phyloP scores from a whole-genome alignment of 1,139 yeast genomes.

The Blastobotrys ciferrii region DNA sequence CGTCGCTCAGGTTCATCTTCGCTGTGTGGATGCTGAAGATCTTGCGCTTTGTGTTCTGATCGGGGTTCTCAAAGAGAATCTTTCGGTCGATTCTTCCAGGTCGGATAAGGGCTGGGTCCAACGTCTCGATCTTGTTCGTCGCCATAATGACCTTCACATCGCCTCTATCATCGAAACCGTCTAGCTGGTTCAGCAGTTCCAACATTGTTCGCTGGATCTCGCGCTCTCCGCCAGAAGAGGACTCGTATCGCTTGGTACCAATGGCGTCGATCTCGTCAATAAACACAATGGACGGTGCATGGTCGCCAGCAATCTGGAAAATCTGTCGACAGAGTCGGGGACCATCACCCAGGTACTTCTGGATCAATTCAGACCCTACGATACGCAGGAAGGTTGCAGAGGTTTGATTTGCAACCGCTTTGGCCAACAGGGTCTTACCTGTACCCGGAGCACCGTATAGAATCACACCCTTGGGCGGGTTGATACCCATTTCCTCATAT shows the following conservation, averaged over 20 bases:
- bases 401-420: constrained; percentile 98
- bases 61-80: constrained; percentile 95
- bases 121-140: constrained; percentile 89
- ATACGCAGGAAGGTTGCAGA: constrained; percentile 94
- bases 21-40: constrained; percentile 91
- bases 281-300: constrained; percentile 96
- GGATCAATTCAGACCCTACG: constrained; percentile 96
- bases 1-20: constrained; percentile 86
- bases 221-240: constrained; percentile 95
- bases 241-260: constrained; percentile 95
- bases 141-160: constrained; percentile 99
- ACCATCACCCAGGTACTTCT: constrained; percentile 96
- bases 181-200: constrained; percentile 93
- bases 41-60: constrained; percentile 87
- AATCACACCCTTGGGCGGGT: constrained; percentile 98
- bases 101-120: constrained; percentile 96
- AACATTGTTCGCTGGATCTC: constrained; percentile 98
- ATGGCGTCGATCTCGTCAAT: constrained; percentile 99
- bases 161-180: constrained; percentile 97
- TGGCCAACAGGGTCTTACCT: constrained; percentile 93
- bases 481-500: constrained; percentile 98
- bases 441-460: constrained; percentile 99
- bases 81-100: constrained; percentile 99
- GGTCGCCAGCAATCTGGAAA: constrained; percentile 94
- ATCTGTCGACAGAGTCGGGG: constrained; percentile 93